Evolutionary conservation across 495 filamentous ascomycete species (phyloP).

Genomic region (Tuber microsphaerosporum): DNA sequence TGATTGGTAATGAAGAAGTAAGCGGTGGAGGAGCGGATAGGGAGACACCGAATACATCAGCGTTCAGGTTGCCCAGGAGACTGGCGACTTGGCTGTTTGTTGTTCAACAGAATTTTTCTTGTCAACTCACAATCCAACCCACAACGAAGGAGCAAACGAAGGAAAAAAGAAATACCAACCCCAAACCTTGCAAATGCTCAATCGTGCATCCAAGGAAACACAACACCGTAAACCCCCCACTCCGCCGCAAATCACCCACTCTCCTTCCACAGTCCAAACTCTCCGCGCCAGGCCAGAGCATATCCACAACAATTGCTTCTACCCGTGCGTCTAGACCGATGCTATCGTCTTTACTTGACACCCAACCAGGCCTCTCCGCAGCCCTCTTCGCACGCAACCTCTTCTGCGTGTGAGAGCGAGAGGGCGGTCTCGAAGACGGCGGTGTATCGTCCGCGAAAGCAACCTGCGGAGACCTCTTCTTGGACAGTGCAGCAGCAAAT

Average conservation of each 20-base stretch:
- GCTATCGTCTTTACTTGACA: conserved; percentile 29
- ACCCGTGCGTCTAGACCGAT: conserved; percentile 29
- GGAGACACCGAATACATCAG: conserved; percentile 32
- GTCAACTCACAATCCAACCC: conserved; percentile 11
- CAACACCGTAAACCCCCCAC: conserved; percentile 35
- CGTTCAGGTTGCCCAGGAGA: conserved; percentile 26
- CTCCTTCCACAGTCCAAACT: conserved; percentile 24
- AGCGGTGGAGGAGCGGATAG: conserved; percentile 22
- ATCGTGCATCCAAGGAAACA: conserved; percentile 38
- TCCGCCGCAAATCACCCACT: conserved; percentile 25
- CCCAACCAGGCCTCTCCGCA: conserved; percentile 33
- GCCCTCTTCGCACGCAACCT: conserved; percentile 30
- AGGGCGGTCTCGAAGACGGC: conserved; percentile 35
- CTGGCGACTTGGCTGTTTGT: conserved; percentile 27
- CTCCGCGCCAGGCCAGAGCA: conserved; percentile 30
- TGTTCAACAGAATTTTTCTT: conserved; percentile 3
- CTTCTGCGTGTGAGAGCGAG: conserved; percentile 33
- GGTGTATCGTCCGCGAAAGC: conserved; percentile 37
- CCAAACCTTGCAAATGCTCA: conserved; percentile 30
- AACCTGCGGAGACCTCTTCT: conserved; percentile 30
- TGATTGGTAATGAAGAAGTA: conserved; percentile 31
- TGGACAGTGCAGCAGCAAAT: background rate
- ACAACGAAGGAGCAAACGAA: background rate
- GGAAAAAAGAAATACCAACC: conserved; percentile 12
- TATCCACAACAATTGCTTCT: conserved; percentile 25